These are phyloP conservation scores for Coelastrella sp. DNA, from an alignment of 139 green algal genomes.

Conservation along the genomic window DNA sequence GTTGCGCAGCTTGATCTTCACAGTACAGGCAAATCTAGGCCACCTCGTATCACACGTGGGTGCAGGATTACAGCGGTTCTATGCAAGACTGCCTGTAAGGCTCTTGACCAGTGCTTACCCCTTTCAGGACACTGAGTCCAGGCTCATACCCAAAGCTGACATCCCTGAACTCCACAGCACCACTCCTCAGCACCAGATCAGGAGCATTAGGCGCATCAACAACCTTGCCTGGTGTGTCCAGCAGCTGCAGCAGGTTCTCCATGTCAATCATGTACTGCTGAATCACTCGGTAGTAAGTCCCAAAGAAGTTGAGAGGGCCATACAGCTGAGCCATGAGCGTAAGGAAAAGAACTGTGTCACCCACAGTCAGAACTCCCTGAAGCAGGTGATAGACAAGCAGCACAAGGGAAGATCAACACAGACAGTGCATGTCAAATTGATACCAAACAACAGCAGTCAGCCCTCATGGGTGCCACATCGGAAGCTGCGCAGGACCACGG, in stretches of 20 bases:
- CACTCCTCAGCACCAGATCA: conserved; percentile 57
- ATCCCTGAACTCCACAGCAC: conserved; percentile 67
- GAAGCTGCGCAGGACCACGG: too few species aligned
- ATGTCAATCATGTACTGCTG: conserved; percentile 85
- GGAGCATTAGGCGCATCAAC: conserved; percentile 70
- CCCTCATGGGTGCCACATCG: too few species aligned
- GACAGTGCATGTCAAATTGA: too few species aligned
- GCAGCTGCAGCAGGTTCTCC: conserved; percentile 75
- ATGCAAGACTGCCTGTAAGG: too few species aligned
- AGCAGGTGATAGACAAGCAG: too few species aligned
- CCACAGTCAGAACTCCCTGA: conserved; percentile 76
- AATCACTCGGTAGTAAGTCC: conserved; percentile 76
- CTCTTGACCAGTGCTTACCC: background rate
- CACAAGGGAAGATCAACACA: too few species aligned
- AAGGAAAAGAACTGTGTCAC: conserved; percentile 89
- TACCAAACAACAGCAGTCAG: too few species aligned
- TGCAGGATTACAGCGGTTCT: too few species aligned
- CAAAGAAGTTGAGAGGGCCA: conserved; percentile 73
- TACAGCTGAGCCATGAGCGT: conserved; percentile 90
- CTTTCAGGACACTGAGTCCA: conserved; percentile 24
- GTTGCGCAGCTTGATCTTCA: too few species aligned
- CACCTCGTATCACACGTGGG: too few species aligned
- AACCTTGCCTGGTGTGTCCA: conserved; percentile 60
- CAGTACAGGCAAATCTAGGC: too few species aligned
- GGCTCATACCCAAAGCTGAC: conserved; percentile 77